Evolutionary conservation across 331 rosid species (phyloP).

Genomic region (Malus hybrid): DNA sequence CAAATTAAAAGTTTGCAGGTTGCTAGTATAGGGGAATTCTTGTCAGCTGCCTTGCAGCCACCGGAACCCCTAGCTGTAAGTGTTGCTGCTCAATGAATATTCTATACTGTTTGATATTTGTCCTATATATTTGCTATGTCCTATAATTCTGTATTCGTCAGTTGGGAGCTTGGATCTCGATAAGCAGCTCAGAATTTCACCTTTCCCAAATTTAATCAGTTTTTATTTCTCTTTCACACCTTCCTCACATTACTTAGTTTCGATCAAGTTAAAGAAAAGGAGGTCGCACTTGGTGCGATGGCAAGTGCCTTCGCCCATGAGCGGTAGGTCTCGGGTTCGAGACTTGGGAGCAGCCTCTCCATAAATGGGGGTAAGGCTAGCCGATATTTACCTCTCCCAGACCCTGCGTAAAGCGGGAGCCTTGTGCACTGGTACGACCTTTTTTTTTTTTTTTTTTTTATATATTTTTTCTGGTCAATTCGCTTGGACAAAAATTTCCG

Average conservation of each 20-base stretch:
- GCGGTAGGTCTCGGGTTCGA: no score
- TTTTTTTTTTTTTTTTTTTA: no score
- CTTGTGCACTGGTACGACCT: no score
- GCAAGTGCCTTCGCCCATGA: no score
- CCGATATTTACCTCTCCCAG: no score
- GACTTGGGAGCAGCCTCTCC: no score
- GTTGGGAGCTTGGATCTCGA: neutral
- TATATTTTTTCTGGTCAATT: no score
- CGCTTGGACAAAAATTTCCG: no score
- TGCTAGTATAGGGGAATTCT: slow-evolving; percentile 81
- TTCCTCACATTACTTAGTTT: neutral
- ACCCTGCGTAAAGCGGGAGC: no score
- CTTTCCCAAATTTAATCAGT: neutral
- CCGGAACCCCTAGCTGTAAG: slow-evolving; percentile 80
- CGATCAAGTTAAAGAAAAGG: neutral
- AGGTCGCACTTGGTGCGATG: no score
- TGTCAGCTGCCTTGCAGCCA: slow-evolving; percentile 93
- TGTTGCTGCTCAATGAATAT: slow-evolving; percentile 5
- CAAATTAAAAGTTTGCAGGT: slow-evolving; percentile 98
- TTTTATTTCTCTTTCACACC: neutral
- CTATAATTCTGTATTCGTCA: neutral
- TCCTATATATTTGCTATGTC: neutral
- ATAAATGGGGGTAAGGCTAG: no score
- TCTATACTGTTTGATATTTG: neutral
- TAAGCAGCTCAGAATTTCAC: neutral